A percentile compares a stretch with the other conserved stretches of the same genome.
These are phyloP conservation scores for Pythium dissimile DNA, from an alignment of 352 stramenopile genomes.

Conservation along the genomic window DNA sequence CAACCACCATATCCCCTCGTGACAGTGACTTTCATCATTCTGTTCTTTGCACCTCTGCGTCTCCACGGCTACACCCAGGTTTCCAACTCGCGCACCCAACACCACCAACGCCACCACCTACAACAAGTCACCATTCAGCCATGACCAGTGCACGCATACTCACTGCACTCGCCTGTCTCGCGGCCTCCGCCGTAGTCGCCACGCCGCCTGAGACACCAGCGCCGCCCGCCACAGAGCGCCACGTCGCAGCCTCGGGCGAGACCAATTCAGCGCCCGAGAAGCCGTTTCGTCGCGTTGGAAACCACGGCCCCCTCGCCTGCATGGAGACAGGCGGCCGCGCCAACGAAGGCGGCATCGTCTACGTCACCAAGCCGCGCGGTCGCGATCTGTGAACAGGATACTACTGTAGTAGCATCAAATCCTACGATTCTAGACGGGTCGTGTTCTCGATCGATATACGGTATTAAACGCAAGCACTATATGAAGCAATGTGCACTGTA, in stretches of 20 bases:
- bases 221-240: background rate
- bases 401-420: background rate
- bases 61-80: too few species aligned
- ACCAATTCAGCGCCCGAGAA: background rate
- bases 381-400: background rate
- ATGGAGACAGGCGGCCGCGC: background rate
- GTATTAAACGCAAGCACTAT: background rate
- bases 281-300: background rate
- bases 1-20: too few species aligned
- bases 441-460: background rate
- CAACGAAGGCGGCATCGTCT: slow-evolving; percentile 14
- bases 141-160: background rate
- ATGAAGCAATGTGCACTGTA: too few species aligned
- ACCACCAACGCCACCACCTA: too few species aligned
- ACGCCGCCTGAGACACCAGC: slow-evolving; percentile 1
- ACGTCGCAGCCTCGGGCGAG: too few species aligned
- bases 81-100: too few species aligned
- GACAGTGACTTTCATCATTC: too few species aligned
- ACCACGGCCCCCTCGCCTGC: background rate
- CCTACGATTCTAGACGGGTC: background rate
- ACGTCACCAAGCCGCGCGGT: slow-evolving; percentile 1
- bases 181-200: background rate
- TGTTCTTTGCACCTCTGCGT: too few species aligned
- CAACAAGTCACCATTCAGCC: background rate
- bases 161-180: background rate